phyloP scores from a whole-genome alignment of 192 early-diverging fungal genomes.

The Oehlia diaphana region DNA sequence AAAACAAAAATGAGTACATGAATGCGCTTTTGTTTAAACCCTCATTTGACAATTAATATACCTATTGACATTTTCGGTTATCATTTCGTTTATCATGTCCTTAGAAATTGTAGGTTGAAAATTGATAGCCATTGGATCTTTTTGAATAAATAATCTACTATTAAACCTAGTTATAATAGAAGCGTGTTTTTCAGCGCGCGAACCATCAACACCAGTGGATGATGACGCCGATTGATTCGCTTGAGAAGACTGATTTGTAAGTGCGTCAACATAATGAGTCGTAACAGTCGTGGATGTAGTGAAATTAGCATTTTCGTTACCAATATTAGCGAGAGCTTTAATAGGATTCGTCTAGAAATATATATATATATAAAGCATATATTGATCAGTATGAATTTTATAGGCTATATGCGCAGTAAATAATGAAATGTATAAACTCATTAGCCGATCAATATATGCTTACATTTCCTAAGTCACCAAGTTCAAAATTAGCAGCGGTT shows the following conservation, averaged over 20 bases:
- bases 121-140: constrained; percentile 10
- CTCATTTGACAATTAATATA: neutral
- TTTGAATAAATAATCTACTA: neutral
- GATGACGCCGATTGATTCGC: neutral
- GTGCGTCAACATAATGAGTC: neutral
- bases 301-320: neutral
- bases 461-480: constrained; percentile 3
- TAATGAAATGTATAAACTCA: no score
- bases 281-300: neutral
- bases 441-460: neutral
- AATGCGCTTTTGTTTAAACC: neutral
- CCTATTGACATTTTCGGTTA: neutral
- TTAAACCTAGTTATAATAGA: neutral
- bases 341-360: neutral
- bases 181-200: neutral
- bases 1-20: neutral
- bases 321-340: neutral
- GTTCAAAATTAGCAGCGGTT: neutral
- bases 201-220: no score
- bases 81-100: neutral
- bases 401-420: neutral
- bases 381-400: neutral
- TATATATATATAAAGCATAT: no score
- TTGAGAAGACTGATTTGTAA: neutral
- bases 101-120: constrained; percentile 10